Base-by-base conservation (phyloP, 345 rosid species). In the Diplotaxis tenuifolia region DNA sequence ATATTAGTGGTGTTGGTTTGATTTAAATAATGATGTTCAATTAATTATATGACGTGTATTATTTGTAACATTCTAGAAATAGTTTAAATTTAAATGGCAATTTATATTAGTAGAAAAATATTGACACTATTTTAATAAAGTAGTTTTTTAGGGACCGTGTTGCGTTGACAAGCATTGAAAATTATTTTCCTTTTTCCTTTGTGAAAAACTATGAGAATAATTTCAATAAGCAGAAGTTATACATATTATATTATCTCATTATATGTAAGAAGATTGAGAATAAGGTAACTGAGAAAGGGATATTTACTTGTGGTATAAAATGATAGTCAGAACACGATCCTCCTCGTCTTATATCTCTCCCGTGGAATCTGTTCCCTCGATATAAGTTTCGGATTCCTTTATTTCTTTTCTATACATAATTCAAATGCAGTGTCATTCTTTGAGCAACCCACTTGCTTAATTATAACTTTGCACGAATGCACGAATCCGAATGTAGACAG, bases 301-400 rank as follows among this genome's bases (percentile, higher is more conserved):
- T 29, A 62, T 62, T 45, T 76, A 63, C 53, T 76, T 63, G 22
- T 23, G 54, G 73, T 53, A 31, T 67, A 68, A 22, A 34, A 60
- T 75, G 71, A 45, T 70, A 63, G 53, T 63, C 27, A 64, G 79
- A 69, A 76, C 64, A 70, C 27, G 75, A 70, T 70, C 27, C 79
- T 75, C 65, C 20, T 68, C 64, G 62, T 68, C 70, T 28, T 68
- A 25, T 47, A 67, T 60, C 25, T 21, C 59, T 25, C 34, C 5
- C 25, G 68, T 74, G 55, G 68, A 75, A 68, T n/a, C 28, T 36
- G 47, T 58, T 67, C 63, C 3, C 60, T 22, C 49, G 2, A 63
- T 75, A 15, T 10, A 22, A 62, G 57, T 54, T 75, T 62, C 60
- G 21, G 66, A 52, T 70, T 70, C 74, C 42, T 9, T 11, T 23